These are phyloP conservation scores for Epichloe sibirici DNA, from an alignment of 2,329 filamentous ascomycete genomes.

Conservation along the genomic window DNA sequence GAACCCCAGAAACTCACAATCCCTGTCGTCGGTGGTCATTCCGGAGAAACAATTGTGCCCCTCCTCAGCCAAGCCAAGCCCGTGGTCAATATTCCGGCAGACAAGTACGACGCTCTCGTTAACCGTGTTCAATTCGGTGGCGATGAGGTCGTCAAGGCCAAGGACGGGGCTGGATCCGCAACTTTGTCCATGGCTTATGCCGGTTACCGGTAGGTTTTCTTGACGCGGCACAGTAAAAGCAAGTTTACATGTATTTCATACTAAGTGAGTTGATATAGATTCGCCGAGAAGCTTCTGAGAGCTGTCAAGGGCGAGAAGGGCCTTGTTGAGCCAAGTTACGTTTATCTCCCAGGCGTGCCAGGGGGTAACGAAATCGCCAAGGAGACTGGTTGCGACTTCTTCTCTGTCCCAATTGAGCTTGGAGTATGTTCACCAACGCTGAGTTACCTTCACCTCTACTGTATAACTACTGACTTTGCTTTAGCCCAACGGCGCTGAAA, in stretches of 20 bases:
- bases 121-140: slow-evolving; percentile 97
- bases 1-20: slow-evolving; percentile 74
- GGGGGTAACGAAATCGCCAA: slow-evolving; percentile 80
- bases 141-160: slow-evolving; percentile 92
- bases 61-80: slow-evolving; percentile 89
- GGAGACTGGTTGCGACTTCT: slow-evolving; percentile 78
- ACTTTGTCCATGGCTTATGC: slow-evolving; percentile 94
- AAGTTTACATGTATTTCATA: slow-evolving; percentile 2
- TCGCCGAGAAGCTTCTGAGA: slow-evolving; percentile 88
- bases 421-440: slow-evolving; percentile 53
- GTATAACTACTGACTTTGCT: slow-evolving; percentile 18
- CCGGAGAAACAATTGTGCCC: slow-evolving; percentile 94
- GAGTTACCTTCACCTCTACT: neutral
- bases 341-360: slow-evolving; percentile 83
- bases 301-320: slow-evolving; percentile 82
- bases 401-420: slow-evolving; percentile 91
- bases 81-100: slow-evolving; percentile 64
- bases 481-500: slow-evolving; percentile 73
- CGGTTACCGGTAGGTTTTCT: slow-evolving; percentile 62
- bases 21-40: slow-evolving; percentile 93
- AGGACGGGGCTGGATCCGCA: slow-evolving; percentile 81
- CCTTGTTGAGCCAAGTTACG: slow-evolving; percentile 86
- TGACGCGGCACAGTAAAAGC: neutral
- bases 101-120: slow-evolving; percentile 83
- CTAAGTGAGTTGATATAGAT: slow-evolving; percentile 37